phyloP scores from a whole-genome alignment of 192 early-diverging fungal species.

The Piromyces finnis region DNA sequence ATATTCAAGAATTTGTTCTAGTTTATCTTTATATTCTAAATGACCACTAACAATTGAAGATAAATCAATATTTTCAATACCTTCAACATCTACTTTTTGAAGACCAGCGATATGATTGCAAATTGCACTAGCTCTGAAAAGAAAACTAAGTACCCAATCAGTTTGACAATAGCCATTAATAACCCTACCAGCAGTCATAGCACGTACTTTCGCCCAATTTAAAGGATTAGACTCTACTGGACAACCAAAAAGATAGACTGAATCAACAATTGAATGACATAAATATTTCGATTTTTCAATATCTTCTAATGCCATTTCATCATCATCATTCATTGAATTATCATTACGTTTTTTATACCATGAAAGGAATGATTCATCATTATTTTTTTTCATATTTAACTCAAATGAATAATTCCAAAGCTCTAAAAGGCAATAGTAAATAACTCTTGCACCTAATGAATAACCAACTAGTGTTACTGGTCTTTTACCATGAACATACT shows the following conservation, averaged over 20 bases:
- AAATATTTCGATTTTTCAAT: conserved; percentile 43
- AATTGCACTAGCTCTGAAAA: conserved; percentile 71
- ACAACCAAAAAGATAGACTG: conserved; percentile 74
- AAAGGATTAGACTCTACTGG: conserved; percentile 65
- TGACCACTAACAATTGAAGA: conserved; percentile 70
- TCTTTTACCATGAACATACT: conserved; percentile 34
- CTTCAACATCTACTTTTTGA: conserved; percentile 46
- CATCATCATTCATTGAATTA: too few relatives aligned
- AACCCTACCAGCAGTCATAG: conserved; percentile 66
- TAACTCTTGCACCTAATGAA: conserved; percentile 78
- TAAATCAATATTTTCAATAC: conserved; percentile 66
- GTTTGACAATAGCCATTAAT: conserved; percentile 76
- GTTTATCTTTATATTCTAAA: conserved; percentile 39
- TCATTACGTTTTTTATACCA: too few relatives aligned
- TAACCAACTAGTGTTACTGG: conserved; percentile 84
- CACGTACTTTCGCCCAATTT: conserved; percentile 61
- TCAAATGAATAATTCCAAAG: conserved; percentile 10
- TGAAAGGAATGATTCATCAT: too few relatives aligned
- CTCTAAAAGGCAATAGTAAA: conserved; percentile 83
- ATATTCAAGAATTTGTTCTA: too few relatives aligned
- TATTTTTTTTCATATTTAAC: too few relatives aligned
- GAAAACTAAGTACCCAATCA: conserved; percentile 80
- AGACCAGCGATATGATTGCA: conserved; percentile 69
- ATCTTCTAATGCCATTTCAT: too few relatives aligned
- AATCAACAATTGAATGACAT: conserved; percentile 55